Evolutionary conservation across 805 yeast genomes (phyloP).

Genomic region (Sugiyamaella chiloensis): DNA sequence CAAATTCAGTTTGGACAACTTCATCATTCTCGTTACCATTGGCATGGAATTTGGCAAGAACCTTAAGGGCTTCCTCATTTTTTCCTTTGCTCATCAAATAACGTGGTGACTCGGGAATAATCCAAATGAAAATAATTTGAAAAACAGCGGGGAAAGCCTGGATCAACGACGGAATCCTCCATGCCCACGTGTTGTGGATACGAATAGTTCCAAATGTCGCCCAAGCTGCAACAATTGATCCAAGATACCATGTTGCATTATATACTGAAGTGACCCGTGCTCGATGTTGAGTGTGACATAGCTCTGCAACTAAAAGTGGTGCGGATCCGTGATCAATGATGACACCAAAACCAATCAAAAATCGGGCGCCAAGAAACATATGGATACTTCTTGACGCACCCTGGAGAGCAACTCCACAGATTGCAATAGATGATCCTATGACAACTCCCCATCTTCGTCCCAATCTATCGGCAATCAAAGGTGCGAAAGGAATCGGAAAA

Average conservation of each 20-base stretch:
- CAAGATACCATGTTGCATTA: conserved; percentile 68
- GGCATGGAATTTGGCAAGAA: conserved; percentile 19
- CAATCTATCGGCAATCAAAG: conserved; percentile 52
- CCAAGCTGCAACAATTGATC: conserved; percentile 75
- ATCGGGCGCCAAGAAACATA: conserved; percentile 69
- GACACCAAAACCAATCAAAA: conserved; percentile 68
- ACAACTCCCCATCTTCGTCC: conserved; percentile 65
- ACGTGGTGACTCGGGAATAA: conserved; percentile 87
- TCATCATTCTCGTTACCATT: conserved; percentile 25
- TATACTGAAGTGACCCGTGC: conserved; percentile 56
- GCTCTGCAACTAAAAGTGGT: conserved; percentile 73
- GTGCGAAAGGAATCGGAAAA: conserved; percentile 59
- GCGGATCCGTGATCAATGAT: conserved; percentile 75
- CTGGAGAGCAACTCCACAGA: conserved; percentile 56
- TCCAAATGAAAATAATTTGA: conserved; percentile 47
- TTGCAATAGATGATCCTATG: conserved; percentile 51
- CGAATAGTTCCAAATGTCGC: conserved; percentile 53
- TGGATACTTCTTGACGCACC: conserved; percentile 43
- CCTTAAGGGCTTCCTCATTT: conserved; percentile 56
- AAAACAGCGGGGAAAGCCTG: conserved; percentile 62
- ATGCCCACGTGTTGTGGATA: conserved; percentile 38
- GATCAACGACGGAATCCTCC: conserved; percentile 75
- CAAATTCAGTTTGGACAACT: conserved; percentile 28
- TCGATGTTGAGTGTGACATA: conserved; percentile 60
- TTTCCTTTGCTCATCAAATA: conserved; percentile 67